Conservation (phyloP, 2,329 filamentous ascomycete species). For the Hypoxylon sp. region DNA sequence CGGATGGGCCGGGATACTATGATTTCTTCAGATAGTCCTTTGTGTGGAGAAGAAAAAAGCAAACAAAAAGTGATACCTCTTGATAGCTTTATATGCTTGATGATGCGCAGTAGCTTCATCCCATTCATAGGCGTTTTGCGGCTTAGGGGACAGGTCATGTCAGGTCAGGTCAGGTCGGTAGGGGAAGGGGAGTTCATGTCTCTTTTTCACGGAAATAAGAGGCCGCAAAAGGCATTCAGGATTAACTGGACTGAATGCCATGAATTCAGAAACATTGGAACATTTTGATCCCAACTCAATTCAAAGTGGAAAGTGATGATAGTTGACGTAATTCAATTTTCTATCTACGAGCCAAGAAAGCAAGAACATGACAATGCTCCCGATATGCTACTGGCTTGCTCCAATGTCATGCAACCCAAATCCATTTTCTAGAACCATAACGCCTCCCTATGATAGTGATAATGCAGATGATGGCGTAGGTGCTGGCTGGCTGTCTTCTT, state of each 20-base stretch:
- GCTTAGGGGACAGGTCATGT: conserved; percentile 36
- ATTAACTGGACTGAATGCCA: background rate
- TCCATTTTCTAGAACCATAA: conserved; percentile 28
- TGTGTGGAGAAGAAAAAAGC: conserved; percentile 33
- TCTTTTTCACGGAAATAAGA: conserved; percentile 19
- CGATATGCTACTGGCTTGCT: background rate
- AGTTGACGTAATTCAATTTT: conserved; percentile 7
- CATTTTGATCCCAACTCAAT: background rate
- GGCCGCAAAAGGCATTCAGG: conserved; percentile 2
- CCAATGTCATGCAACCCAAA: conserved; percentile 8
- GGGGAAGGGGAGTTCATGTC: conserved; percentile 24
- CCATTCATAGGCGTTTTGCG: conserved; percentile 37
- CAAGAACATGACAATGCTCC: background rate
- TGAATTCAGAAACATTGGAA: conserved; percentile 3
- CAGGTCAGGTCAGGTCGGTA: conserved; percentile 26
- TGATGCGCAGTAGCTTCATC: conserved; percentile 38
- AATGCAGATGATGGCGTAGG: background rate
- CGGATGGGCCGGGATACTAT: conserved; percentile 15
- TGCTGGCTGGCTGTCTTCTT: background rate
- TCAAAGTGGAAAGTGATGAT: background rate
- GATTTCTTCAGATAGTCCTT: conserved; percentile 35
- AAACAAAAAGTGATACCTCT: conserved; percentile 42
- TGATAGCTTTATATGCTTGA: conserved; percentile 35
- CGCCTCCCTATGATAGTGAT: conserved; percentile 23
- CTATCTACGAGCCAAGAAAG: conserved; percentile 15